phyloP scores from a whole-genome alignment of 2,329 filamentous ascomycete genomes.

The Fusarium newnesense region DNA sequence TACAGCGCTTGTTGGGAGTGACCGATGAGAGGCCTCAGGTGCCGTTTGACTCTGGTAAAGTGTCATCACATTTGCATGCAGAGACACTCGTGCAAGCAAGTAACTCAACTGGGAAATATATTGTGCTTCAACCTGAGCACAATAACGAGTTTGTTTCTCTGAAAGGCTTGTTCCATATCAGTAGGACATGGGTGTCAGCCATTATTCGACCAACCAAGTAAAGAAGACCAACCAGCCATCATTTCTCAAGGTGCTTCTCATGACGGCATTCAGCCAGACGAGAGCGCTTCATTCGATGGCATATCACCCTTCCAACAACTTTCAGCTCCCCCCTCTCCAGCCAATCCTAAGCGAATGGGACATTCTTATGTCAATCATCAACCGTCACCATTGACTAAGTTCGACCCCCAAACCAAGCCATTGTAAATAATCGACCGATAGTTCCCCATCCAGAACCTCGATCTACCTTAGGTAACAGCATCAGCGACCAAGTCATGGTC shows the following conservation, averaged over 20 bases:
- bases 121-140: slow-evolving; percentile 1
- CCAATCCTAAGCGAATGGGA: neutral
- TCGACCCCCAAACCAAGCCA: slow-evolving; percentile 1
- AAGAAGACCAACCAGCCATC: slow-evolving; percentile 29
- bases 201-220: slow-evolving; percentile 14
- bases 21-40: neutral
- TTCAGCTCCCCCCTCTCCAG: neutral
- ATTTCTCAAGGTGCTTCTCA: slow-evolving; percentile 25
- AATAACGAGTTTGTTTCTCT: neutral
- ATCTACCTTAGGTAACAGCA: neutral
- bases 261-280: slow-evolving; percentile 20
- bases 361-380: slow-evolving; percentile 11
- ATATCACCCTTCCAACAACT: neutral
- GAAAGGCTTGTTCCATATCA: slow-evolving; percentile 17
- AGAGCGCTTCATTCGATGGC: slow-evolving; percentile 12
- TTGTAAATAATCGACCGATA: slow-evolving; percentile 25
- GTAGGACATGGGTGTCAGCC: slow-evolving; percentile 16
- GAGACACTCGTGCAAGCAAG: neutral
- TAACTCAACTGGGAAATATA: neutral
- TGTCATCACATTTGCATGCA: neutral
- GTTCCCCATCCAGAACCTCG: slow-evolving; percentile 19
- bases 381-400: slow-evolving; percentile 11
- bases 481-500: slow-evolving; percentile 12
- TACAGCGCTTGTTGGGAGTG: neutral
- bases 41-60: neutral